A percentile compares a stretch with the other conserved stretches of the same genome.
Conservation (phyloP, 495 filamentous ascomycete genomes). For the Elaphomyces granulatus region DNA sequence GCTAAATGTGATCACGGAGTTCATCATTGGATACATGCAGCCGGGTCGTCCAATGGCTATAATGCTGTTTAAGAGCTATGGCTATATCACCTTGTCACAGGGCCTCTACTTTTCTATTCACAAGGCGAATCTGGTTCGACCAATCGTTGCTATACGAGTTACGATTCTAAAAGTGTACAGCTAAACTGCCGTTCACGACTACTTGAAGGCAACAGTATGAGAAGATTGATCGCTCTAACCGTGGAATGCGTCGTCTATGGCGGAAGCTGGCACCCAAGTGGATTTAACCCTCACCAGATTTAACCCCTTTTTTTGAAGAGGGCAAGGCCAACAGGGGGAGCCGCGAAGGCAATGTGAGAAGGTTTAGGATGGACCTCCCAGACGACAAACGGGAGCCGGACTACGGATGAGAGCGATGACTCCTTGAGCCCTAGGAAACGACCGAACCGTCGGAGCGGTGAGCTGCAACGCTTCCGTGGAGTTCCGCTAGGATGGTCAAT, state of each 20-base stretch:
- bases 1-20: slow-evolving; percentile 47
- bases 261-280: slow-evolving; percentile 30
- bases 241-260: slow-evolving; percentile 32
- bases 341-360: slow-evolving; percentile 32
- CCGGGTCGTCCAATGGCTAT: slow-evolving; percentile 45
- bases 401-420: too few species aligned
- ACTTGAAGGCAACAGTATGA: slow-evolving; percentile 35
- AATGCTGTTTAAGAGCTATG: slow-evolving; percentile 53
- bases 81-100: slow-evolving; percentile 43
- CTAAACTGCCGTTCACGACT: too few species aligned
- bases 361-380: slow-evolving; percentile 36
- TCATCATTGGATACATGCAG: slow-evolving; percentile 50
- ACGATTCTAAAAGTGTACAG: too few species aligned
- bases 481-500: too few species aligned
- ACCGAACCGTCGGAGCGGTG: too few species aligned
- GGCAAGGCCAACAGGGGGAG: slow-evolving; percentile 21
- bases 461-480: too few species aligned
- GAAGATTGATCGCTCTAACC: slow-evolving; percentile 35
- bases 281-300: slow-evolving; percentile 19
- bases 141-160: too few species aligned
- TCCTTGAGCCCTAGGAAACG: too few species aligned
- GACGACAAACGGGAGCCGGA: too few species aligned
- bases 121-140: too few species aligned
- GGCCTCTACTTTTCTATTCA: slow-evolving; percentile 40
- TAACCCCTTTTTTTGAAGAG: slow-evolving; percentile 31